These are phyloP conservation scores for Salisapilia sapeloensis DNA, from an alignment of 352 stramenopile species.

Conservation along the genomic window DNA sequence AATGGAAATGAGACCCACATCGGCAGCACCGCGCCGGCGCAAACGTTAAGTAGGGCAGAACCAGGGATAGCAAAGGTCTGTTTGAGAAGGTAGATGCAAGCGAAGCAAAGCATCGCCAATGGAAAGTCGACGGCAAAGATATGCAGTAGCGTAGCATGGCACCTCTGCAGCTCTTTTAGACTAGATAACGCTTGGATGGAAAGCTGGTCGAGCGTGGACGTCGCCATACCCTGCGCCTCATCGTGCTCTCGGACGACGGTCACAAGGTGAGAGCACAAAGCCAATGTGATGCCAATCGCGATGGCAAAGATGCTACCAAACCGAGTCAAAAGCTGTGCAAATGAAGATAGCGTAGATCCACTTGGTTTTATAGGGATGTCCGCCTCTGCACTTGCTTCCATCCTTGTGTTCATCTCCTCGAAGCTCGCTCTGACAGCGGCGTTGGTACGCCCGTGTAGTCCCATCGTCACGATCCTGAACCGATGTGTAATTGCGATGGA, in stretches of 20 bases:
- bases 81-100: slow-evolving; percentile 64
- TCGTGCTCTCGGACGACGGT: slow-evolving; percentile 26
- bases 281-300: slow-evolving; percentile 10
- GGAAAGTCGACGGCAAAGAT: slow-evolving; percentile 40
- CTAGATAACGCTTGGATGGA: slow-evolving; percentile 41
- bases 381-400: too few relatives aligned
- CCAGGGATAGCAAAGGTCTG: slow-evolving; percentile 77
- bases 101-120: slow-evolving; percentile 52
- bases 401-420: too few relatives aligned
- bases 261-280: slow-evolving; percentile 22
- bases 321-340: too few relatives aligned
- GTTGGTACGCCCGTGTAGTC: too few relatives aligned
- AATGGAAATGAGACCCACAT: slow-evolving; percentile 48
- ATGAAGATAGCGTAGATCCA: too few relatives aligned
- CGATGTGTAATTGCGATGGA: too few relatives aligned
- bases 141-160: slow-evolving; percentile 33
- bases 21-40: slow-evolving; percentile 46
- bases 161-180: slow-evolving; percentile 37
- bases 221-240: slow-evolving; percentile 12
- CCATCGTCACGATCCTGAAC: too few relatives aligned
- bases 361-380: too few relatives aligned
- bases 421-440: too few relatives aligned
- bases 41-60: slow-evolving; percentile 56
- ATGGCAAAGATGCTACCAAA: slow-evolving; percentile 30
- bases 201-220: slow-evolving; percentile 28